Evolutionary conservation across 192 early-diverging fungal species (phyloP).

Genomic region (Umbelopsis sp.): DNA sequence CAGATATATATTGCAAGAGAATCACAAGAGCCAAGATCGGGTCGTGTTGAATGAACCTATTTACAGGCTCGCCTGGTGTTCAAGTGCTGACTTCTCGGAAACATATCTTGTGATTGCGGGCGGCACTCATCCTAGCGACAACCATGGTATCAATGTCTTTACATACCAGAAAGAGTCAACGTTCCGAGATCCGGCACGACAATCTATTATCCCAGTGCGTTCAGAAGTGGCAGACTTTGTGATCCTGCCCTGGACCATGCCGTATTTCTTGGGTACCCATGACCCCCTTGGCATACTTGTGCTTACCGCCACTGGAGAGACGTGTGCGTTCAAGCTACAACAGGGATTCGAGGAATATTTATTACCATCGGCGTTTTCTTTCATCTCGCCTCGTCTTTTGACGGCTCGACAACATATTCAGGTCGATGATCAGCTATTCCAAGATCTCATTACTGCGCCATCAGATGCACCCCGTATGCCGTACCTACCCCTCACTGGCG

Average conservation of each 20-base stretch:
- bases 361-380: constrained; percentile 40
- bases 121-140: constrained; percentile 41
- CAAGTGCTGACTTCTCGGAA: constrained; percentile 29
- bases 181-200: constrained; percentile 38
- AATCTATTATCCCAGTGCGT: constrained; percentile 40
- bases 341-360: constrained; percentile 30
- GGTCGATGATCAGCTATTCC: constrained; percentile 25
- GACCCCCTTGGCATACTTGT: constrained; percentile 46
- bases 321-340: constrained; percentile 39
- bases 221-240: constrained; percentile 48
- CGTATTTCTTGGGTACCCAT: constrained; percentile 38
- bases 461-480: neutral
- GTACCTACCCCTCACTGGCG: constrained; percentile 49
- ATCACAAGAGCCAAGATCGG: constrained; percentile 15
- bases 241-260: constrained; percentile 39
- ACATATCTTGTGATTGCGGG: constrained; percentile 48
- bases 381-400: constrained; percentile 39
- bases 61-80: constrained; percentile 51
- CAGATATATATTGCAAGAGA: constrained; percentile 34
- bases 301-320: constrained; percentile 36
- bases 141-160: constrained; percentile 48
- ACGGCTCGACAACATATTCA: constrained; percentile 34
- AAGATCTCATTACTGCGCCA: constrained; percentile 20
- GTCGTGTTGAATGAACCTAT: constrained; percentile 41
- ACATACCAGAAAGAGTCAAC: constrained; percentile 41